Evolutionary conservation across 2,329 filamentous ascomycete species (phyloP), one percentile per base, ranked within the genome.

Genomic region (Thermoascus crustaceus): DNA sequence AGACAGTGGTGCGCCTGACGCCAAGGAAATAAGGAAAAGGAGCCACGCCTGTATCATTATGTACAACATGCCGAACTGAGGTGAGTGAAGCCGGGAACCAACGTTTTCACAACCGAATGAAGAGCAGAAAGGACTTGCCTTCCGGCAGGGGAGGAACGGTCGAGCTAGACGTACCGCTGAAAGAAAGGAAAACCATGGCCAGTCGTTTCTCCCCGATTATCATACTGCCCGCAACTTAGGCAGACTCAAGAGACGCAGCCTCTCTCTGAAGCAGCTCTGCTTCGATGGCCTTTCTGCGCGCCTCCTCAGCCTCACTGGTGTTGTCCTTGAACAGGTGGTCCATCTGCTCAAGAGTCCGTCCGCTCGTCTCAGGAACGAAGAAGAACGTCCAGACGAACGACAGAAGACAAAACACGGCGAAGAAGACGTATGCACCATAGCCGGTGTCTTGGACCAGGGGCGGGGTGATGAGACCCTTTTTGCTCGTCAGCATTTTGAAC

Each of bases 381-480:
- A 69, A 53, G 55, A 55, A 73, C 0, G 69, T 68, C 67, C 71
- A 78, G 4, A 68, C 38, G 5, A 67, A 54, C 0, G 68, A 66
- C 4, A 75, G 51, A 1, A 71, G 47, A 40, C 68, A 72, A 41
- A 75, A 75, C 2, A 65, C 60, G 0, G 68, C 73, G 42, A 80
- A 80, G 61, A 80, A 79, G 30, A 76, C 59, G 46, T 78, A 79
- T 3, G 61, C 54, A 3, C 68, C 69, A 43, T 60, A 71, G 1
- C 66, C 66, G 0, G 65, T 78, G 35, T 73, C 72, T 40, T 73
- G 60, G 14, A 83, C 72, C 22, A 82, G 68, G 1, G 78, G 69
- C 0, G 79, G 80, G 0, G 77, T 81, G 18, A 82, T 71, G 47
- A 82, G 69, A 22, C 80, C 77, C 34, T 63, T 13, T 16, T 5